Base-by-base conservation (phyloP, 2,329 filamentous ascomycete genomes). In the Colletotrichum sp. region DNA sequence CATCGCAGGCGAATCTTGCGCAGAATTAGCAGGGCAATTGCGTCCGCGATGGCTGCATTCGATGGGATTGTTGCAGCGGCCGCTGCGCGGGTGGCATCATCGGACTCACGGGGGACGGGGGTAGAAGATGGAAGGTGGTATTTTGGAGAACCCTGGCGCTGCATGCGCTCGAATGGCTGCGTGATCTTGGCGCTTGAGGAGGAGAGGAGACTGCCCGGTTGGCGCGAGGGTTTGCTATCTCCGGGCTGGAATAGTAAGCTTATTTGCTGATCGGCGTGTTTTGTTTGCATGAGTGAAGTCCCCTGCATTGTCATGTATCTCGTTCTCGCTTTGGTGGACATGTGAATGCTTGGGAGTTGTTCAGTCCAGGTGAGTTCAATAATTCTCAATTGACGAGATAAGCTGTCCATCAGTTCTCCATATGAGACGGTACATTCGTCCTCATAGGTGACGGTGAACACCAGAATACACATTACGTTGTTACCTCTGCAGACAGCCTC, bases 111-210 rank as follows among this genome's bases (percentile, higher is more conserved):
- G 73, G 36, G 13, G 30, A 60, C 22, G 26, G 22, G 44, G 64
- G 28, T 22, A 55, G n/a, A 65, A 69, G 32, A 60, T 32, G 70
- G 74, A 75, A 75, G 74, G 74, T 75, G 70, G 70, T 75, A 75
- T 73, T 55, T 8, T 34, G 57, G 24, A n/a, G 34, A 18, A 63
- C 30, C 72, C 72, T 62, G 36, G 15, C 48, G 22, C 22, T 65
- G 26, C 34, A 64, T 26, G 63, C 55, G 48, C 44, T 32, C 57
- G 32, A 64, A 68, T 52, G 70, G 18, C 30, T 60, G 15, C 39
- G 44, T 9, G n/a, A 16, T 63, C 64, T 73, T 69, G 70, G 70
- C 74, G 59, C 22, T 59, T 5, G 39, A 4, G 18, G 3, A 3
- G 3, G 22, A 16, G 26, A 26, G 6, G 18, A 16, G n/a, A 26